Conservation (phyloP, 352 stramenopile species). For the Pythium biforme region DNA sequence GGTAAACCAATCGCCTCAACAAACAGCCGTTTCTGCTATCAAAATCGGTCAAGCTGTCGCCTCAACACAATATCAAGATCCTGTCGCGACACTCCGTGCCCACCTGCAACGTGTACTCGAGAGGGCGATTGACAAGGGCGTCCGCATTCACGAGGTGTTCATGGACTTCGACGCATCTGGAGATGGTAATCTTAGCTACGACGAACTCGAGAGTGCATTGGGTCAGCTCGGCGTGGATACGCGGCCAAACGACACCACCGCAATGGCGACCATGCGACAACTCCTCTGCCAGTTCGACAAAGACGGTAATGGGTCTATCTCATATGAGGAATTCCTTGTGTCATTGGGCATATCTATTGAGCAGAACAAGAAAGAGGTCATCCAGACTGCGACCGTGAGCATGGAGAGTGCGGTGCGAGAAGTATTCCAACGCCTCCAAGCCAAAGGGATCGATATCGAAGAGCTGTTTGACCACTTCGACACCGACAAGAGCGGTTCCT, state of each 20-base stretch:
- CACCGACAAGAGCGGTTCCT: slow-evolving; percentile 48
- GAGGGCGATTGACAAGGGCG: slow-evolving; percentile 53
- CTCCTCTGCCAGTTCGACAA: slow-evolving; percentile 56
- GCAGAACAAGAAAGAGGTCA: slow-evolving; percentile 44
- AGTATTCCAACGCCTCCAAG: slow-evolving; percentile 46
- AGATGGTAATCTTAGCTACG: slow-evolving; percentile 55
- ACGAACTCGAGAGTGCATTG: slow-evolving; percentile 54
- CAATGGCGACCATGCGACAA: slow-evolving; percentile 25
- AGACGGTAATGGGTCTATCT: slow-evolving; percentile 63
- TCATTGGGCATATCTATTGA: slow-evolving; percentile 49
- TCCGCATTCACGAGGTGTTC: slow-evolving; percentile 66
- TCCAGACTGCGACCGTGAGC: slow-evolving; percentile 42
- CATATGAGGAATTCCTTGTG: slow-evolving; percentile 77
- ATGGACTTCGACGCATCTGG: slow-evolving; percentile 54
- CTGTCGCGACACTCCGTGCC: slow-evolving; percentile 34
- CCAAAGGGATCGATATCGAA: slow-evolving; percentile 50
- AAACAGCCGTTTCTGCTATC: background rate
- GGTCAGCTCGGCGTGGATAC: slow-evolving; percentile 49
- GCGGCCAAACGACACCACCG: slow-evolving; percentile 26
- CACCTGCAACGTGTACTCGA: slow-evolving; percentile 55
- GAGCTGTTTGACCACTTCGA: slow-evolving; percentile 76
- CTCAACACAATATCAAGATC: slow-evolving; percentile 11
- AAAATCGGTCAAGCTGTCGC: background rate
- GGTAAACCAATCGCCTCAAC: background rate
- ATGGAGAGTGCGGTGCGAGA: slow-evolving; percentile 41